These are phyloP conservation scores for Psilocybe sp. DNA, from an alignment of 768 basidiomycete genomes.

Conservation along the genomic window DNA sequence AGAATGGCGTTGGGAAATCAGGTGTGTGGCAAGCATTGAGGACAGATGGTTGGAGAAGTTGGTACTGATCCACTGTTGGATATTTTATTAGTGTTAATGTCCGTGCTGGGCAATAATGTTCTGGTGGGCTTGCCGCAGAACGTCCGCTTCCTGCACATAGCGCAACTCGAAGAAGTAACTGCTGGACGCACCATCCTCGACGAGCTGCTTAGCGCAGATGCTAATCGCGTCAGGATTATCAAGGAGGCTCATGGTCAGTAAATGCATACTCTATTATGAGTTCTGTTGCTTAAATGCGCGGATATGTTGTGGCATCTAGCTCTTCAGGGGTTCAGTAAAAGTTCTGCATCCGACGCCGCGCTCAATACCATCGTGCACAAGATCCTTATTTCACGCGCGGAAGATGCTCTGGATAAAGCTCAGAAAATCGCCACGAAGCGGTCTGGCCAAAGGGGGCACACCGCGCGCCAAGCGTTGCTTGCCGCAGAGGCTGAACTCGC, in stretches of 20 bases:
- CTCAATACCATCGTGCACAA: constrained; percentile 22
- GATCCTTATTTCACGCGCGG: constrained; percentile 20
- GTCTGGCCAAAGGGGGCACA: constrained; percentile 55
- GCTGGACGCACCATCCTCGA: constrained; percentile 23
- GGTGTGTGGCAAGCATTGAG: constrained; percentile 23
- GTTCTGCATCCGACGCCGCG: constrained; percentile 14
- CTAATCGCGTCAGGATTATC: constrained; percentile 23
- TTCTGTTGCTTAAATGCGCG: not conserved
- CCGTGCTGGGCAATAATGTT: constrained; percentile 26
- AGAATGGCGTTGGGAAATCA: constrained; percentile 56
- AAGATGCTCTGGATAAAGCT: constrained; percentile 28
- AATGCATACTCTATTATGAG: not conserved
- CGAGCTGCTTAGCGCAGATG: constrained; percentile 26
- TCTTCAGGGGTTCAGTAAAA: constrained; percentile 19
- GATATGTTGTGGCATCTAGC: constrained; percentile 10
- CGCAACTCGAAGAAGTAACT: constrained; percentile 27
- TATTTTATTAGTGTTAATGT: constrained; percentile 22
- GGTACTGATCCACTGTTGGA: not conserved
- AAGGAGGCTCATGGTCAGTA: constrained; percentile 25
- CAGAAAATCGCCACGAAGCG: constrained; percentile 48
- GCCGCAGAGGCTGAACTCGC: constrained; percentile 39
- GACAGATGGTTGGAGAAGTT: not conserved
- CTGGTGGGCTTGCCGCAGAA: constrained; percentile 31
- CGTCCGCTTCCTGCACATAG: constrained; percentile 28
- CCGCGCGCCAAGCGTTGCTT: constrained; percentile 51